A percentile compares a stretch with the other conserved stretches of the same genome.
Evolutionary conservation across 176 grass and related monocot species (phyloP).

Genomic region (Avena eriantha): DNA sequence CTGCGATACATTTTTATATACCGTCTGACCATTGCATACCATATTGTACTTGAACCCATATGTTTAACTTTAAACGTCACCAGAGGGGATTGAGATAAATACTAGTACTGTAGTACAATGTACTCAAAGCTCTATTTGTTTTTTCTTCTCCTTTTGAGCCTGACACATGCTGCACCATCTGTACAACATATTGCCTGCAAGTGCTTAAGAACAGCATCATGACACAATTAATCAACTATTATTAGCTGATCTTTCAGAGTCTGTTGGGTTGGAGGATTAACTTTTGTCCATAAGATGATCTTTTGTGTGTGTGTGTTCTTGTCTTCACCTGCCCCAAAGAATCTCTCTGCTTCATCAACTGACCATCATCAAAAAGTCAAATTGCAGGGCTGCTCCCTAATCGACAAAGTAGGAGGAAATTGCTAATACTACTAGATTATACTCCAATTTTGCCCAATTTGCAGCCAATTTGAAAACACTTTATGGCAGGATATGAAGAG

Average conservation of each 20-base stretch:
- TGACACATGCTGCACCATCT: conserved; percentile 39
- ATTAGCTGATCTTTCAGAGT: not conserved
- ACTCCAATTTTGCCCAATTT: not conserved
- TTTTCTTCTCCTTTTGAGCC: not conserved
- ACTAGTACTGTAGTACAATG: not conserved
- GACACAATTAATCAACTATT: conserved; percentile 38
- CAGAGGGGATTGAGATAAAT: not conserved
- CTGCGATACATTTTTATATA: conserved; percentile 27
- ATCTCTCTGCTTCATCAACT: conserved; percentile 35
- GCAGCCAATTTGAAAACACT: not conserved
- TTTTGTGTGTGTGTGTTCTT: not conserved
- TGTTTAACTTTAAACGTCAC: conserved; percentile 11
- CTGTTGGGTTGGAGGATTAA: conserved; percentile 28
- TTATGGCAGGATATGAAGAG: not conserved
- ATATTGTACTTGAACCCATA: conserved; percentile 32
- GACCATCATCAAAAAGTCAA: conserved; percentile 24
- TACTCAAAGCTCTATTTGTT: not conserved
- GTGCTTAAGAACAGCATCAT: conserved; percentile 42
- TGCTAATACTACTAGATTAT: not conserved
- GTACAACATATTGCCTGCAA: not conserved
- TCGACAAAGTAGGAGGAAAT: not conserved
- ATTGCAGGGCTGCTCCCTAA: not conserved
- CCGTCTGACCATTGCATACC: conserved; percentile 9
- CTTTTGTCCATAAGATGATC: not conserved
- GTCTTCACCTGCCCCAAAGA: conserved; percentile 38